These are phyloP conservation scores for Hanseniaspora singularis DNA, from an alignment of 805 yeast genomes.

Conservation along the genomic window DNA sequence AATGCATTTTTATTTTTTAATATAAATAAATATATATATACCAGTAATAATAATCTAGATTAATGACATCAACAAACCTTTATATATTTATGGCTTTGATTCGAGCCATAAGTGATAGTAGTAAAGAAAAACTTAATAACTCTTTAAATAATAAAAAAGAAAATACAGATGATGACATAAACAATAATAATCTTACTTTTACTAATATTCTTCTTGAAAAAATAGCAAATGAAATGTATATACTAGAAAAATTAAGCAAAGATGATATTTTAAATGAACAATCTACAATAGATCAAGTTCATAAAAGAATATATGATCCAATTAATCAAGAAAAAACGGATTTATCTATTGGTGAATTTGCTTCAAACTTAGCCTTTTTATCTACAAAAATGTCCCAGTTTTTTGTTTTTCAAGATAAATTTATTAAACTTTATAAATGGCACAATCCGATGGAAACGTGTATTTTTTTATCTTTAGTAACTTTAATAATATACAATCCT, in stretches of 20 bases:
- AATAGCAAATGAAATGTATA: conserved; percentile 2
- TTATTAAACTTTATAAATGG: conserved; percentile 42
- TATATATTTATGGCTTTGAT: background rate
- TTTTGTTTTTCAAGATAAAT: conserved; percentile 8
- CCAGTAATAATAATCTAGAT: too few relatives aligned
- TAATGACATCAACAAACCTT: conserved; percentile 1
- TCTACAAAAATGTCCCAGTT: conserved; percentile 4
- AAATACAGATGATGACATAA: background rate
- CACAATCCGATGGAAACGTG: conserved; percentile 59
- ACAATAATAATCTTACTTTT: background rate
- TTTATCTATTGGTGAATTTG: conserved; percentile 1
- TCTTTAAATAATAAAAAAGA: background rate
- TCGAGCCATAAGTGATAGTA: background rate
- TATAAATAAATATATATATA: too few relatives aligned
- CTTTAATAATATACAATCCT: conserved; percentile 62
- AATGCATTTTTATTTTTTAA: too few relatives aligned
- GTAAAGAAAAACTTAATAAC: background rate
- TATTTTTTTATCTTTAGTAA: conserved; percentile 44
- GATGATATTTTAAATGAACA: background rate
- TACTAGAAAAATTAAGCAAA: background rate
- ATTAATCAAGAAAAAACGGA: background rate
- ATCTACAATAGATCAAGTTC: background rate
- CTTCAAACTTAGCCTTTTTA: background rate
- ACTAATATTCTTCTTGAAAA: background rate
- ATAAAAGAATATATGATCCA: conserved; percentile 5